Evolutionary conservation across 1,284 basidiomycete species (phyloP), one percentile per base, ranked within the genome.

Genomic region (Leccinum cinnamomeum): DNA sequence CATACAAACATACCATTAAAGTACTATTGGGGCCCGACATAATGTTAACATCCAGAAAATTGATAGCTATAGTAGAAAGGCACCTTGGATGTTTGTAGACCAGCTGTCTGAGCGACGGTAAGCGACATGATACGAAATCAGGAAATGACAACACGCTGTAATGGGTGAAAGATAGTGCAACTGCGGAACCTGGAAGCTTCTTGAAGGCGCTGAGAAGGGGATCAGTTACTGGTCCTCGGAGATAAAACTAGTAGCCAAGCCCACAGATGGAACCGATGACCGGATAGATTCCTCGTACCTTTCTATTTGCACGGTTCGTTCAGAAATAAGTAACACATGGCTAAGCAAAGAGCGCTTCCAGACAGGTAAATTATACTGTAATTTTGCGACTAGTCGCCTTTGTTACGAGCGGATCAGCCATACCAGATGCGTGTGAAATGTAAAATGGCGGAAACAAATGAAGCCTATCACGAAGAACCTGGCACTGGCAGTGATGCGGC

Each of bases 11-110:
- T 56, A 56, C 39, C 16, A 28, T 41, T 56, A 12, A 30, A 41
- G 25, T 56, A 56, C 55, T 56, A 39, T 44, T 5, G 39, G 14
- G 16, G 12, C 35, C 14, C 11, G 14, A 28, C 20, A 35, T 7
- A 7, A 16, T 7, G 12, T 41, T 5, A 44, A 39, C 37, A 18
- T 0, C n/a, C 20, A 16, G 2, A 11, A 11, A 7, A 23, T 41
- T 3, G 7, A 14, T 16, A 14, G 10, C 10, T 33, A 10, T 16
- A 20, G 8, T 25, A 28, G 8, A 25, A 56, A 39, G 6, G 23
- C 7, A 56, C 55, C 55, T 56, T 41, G 23, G 37, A 44, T 16
- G 8, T 56, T 56, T 56, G 55, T 11, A 56, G 10, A 56, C 55
- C 55, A 18, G 28, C 39, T 20, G n/a, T 20, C 28, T 57, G 56